Percentiles rank a stretch among this genome's conserved stretches.
These are phyloP conservation scores for Candida krabiensis DNA, from an alignment of 805 yeast genomes.

Conservation along the genomic window DNA sequence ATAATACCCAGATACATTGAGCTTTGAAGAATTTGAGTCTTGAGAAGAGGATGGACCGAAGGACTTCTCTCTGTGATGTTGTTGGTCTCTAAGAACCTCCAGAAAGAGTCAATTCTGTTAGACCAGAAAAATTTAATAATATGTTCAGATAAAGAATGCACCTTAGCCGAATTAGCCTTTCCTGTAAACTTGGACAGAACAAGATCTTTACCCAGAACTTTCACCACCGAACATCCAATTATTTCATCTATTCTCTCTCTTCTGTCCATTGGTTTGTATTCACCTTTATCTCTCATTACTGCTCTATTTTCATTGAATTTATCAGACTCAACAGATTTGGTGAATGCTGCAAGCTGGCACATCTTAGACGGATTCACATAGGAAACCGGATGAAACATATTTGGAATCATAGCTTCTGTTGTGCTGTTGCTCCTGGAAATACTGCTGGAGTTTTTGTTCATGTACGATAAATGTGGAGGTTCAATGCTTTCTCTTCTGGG, in stretches of 20 bases:
- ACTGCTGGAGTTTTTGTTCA: neutral
- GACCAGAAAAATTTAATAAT: constrained; percentile 32
- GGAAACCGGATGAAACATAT: constrained; percentile 18
- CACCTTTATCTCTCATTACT: constrained; percentile 5
- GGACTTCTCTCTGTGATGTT: neutral
- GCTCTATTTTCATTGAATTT: constrained; percentile 9
- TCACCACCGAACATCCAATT: constrained; percentile 24
- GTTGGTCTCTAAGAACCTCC: constrained; percentile 22
- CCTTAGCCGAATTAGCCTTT: constrained; percentile 18
- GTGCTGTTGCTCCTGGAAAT: neutral
- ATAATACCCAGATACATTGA: constrained; percentile 20
- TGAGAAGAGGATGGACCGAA: constrained; percentile 14
- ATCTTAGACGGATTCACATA: constrained; percentile 29
- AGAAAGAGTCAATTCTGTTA: constrained; percentile 23
- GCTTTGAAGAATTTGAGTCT: constrained; percentile 20
- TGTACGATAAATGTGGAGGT: constrained; percentile 6
- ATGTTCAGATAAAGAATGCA: constrained; percentile 30
- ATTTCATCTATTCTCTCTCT: constrained; percentile 19
- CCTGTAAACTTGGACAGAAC: constrained; percentile 8
- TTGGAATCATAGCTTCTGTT: neutral
- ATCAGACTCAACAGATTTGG: constrained; percentile 23
- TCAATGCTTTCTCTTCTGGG: constrained; percentile 15
- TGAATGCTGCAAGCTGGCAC: constrained; percentile 28
- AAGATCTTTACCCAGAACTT: constrained; percentile 9
- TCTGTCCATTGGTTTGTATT: constrained; percentile 2